Percentiles rank a stretch among this genome's conserved stretches.
phyloP scores from a whole-genome alignment of 2,329 filamentous ascomycete genomes.

The Xylaria sp. region DNA sequence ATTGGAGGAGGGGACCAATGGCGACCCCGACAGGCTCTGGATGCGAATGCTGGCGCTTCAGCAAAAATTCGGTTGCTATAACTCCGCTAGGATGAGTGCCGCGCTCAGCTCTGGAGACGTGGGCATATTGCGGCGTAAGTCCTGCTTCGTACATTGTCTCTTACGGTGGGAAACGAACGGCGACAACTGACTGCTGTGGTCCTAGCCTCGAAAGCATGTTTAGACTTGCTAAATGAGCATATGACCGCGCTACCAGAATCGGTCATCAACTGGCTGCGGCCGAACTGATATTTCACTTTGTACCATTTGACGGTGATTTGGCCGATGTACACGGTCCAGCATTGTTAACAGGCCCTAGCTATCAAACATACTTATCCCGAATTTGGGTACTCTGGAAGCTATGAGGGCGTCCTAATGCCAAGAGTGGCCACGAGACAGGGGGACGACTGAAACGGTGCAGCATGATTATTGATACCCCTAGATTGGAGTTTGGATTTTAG shows the following conservation, averaged over 20 bases:
- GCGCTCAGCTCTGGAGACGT: constrained; percentile 57
- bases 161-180: not conserved
- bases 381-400: constrained; percentile 4
- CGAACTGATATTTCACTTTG: constrained; percentile 9
- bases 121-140: constrained; percentile 59
- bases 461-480: constrained; percentile 47
- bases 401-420: constrained; percentile 7
- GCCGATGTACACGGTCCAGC: constrained; percentile 13
- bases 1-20: constrained; percentile 51
- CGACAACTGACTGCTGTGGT: constrained; percentile 21
- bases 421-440: not conserved
- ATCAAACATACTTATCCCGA: not conserved
- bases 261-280: constrained; percentile 37
- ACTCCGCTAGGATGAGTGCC: constrained; percentile 60
- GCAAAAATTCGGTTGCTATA: constrained; percentile 60
- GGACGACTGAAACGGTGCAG: constrained; percentile 35
- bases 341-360: constrained; percentile 12
- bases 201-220: constrained; percentile 49
- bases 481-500: constrained; percentile 40
- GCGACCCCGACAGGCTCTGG: constrained; percentile 59
- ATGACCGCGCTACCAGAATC: constrained; percentile 47
- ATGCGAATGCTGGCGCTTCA: constrained; percentile 62
- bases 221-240: constrained; percentile 50
- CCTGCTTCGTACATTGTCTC: not conserved
- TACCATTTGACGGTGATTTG: not conserved